Evolutionary conservation across 164 flowering plant species (phyloP).

Genomic region (Nelumbo lutea): DNA sequence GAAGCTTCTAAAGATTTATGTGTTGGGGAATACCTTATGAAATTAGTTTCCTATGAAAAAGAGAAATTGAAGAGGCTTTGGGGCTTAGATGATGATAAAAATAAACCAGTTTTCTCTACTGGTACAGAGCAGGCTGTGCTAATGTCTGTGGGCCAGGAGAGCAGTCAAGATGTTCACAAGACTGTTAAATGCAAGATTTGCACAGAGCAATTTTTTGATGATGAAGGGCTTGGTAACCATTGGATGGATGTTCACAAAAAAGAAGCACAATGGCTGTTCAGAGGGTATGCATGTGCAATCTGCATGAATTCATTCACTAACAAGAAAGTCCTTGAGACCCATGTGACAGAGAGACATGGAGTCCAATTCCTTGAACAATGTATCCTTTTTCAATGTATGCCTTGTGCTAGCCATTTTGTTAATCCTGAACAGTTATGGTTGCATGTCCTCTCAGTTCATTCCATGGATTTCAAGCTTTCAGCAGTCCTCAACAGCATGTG

Average conservation of each 20-base stretch:
- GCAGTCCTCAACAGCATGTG: no score
- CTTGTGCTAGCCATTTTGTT: slow-evolving; percentile 75
- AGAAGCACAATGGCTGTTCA: slow-evolving; percentile 82
- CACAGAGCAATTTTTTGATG: slow-evolving; percentile 52
- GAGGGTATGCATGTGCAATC: slow-evolving; percentile 93
- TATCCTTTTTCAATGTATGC: slow-evolving; percentile 80
- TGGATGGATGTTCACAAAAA: slow-evolving; percentile 83
- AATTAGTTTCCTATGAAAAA: slow-evolving; percentile 67
- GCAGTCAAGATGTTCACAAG: slow-evolving; percentile 17
- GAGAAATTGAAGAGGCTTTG: slow-evolving; percentile 66
- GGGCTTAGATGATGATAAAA: slow-evolving; percentile 47
- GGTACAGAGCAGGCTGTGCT: slow-evolving; percentile 25
- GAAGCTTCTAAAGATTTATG: slow-evolving; percentile 74
- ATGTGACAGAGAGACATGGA: slow-evolving; percentile 83
- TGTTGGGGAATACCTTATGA: slow-evolving; percentile 51
- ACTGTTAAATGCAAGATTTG: slow-evolving; percentile 75
- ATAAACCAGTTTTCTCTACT: slow-evolving; percentile 22
- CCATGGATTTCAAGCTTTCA: slow-evolving; percentile 44
- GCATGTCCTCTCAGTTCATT: slow-evolving; percentile 72
- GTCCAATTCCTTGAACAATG: slow-evolving; percentile 63
- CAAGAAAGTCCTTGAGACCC: slow-evolving; percentile 68
- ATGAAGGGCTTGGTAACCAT: slow-evolving; percentile 61
- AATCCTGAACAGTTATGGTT: slow-evolving; percentile 70
- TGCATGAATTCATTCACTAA: slow-evolving; percentile 90
- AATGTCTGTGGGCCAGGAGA: slow-evolving; percentile 22